phyloP scores from a whole-genome alignment of 768 basidiomycete genomes.

The Boletus tylopilopsis region DNA sequence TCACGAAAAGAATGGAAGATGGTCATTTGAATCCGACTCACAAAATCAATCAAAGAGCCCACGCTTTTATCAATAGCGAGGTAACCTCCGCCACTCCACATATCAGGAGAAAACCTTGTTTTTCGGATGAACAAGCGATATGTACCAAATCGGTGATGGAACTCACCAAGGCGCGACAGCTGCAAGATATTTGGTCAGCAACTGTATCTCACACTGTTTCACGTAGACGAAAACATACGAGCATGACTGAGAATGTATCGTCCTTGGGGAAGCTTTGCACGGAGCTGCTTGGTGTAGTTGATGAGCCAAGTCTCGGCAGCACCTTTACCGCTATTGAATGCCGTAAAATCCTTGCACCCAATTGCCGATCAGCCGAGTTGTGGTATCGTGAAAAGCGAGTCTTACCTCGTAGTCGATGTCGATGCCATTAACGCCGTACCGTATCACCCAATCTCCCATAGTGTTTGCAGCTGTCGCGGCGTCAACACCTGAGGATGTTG shows the following conservation, averaged over 20 bases:
- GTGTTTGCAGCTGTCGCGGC: conserved; percentile 38
- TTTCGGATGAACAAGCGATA: not conserved
- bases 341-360: conserved; percentile 27
- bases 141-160: not conserved
- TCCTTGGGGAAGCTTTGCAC: conserved; percentile 29
- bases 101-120: conserved; percentile 18
- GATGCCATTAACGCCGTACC: conserved; percentile 48
- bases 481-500: conserved; percentile 40
- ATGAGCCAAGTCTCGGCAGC: conserved; percentile 35
- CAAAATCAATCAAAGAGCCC: conserved; percentile 45
- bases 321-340: conserved; percentile 34
- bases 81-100: conserved; percentile 33
- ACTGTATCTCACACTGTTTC: not conserved
- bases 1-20: too few relatives aligned
- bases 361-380: not conserved
- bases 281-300: conserved; percentile 30
- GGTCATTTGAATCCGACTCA: conserved; percentile 12
- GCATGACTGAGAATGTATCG: conserved; percentile 34
- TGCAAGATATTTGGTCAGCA: conserved; percentile 1
- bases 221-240: conserved; percentile 19
- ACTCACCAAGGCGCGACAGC: conserved; percentile 20
- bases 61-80: conserved; percentile 33
- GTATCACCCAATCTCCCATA: conserved; percentile 44
- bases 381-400: not conserved
- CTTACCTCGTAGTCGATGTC: conserved; percentile 51